Evolutionary conservation across 2,329 filamentous ascomycete genomes (phyloP), one percentile per base, ranked within the genome.

Genomic region (Diaporthe citrichinensis): DNA sequence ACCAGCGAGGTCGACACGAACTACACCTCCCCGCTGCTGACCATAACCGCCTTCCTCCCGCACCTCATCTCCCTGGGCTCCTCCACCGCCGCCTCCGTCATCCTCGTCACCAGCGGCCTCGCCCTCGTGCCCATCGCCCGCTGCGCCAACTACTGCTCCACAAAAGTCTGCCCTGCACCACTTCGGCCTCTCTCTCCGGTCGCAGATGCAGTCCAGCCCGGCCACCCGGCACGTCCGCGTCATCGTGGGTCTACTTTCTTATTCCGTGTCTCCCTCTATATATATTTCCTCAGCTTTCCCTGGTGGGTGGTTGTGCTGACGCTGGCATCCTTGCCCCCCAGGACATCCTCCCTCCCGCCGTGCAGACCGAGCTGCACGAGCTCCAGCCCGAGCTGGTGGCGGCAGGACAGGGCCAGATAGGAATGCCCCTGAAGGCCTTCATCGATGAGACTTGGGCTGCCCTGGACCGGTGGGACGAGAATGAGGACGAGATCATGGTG

Each of bases 141-240:
- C 0, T 84, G 87, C 78, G 84, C 86, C 1, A 88, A 87, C 49
- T 91, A 91, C 83, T 89, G 86, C 71, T 87, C 88, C 2, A 86
- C 86, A 15, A 91, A 91, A 91, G 78, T 86, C 88, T 0, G 89
- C 89, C 3, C 80, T 91, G 51, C 87, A 89, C 78, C 82, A 83
- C 6, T 88, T 88, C 69, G 78, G 84, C 34, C 81, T 78, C 78
- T 80, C 80, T 2, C 78, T 82, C n/a, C 78, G 81, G 36, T 67
- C 76, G 6, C 80, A 82, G 77, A 77, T 82, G 2, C 65, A 69
- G 34, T 69, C 65, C 20, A 69, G 65, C 49, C 49, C 65, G 15
- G 74, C 77, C 4, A 82, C 86, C 12, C 82, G 82, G 55, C 82
- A 84, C 73, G 76, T 85, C 55, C 78, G 76, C 46, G 84, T 91